Evolutionary conservation across 345 rosid genomes (phyloP), one percentile per base, ranked within the genome.

Genomic region (Clarkia xantiana): DNA sequence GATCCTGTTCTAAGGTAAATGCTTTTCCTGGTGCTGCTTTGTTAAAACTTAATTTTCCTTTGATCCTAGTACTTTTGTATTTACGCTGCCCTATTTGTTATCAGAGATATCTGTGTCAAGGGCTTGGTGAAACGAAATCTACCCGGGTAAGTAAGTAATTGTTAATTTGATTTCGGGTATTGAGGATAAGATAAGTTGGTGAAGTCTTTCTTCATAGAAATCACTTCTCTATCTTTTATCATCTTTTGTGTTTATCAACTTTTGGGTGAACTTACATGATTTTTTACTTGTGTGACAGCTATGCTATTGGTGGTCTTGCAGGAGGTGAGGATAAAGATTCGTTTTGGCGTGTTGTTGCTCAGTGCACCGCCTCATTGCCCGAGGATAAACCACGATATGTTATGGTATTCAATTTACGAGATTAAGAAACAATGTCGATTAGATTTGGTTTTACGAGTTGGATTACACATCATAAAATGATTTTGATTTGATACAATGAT

Each of bases 241-340:
- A 22, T 23, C 48, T 43, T 0, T 40, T 0, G 4, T n/a, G 0
- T 11, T 48, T 17, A 48, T 10, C 14, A 25, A 10, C 39, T 34
- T 49, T 49, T 14, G 19, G 52, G 44, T 29, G 55, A 41, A 49
- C 29, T 58, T 43, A 18, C 49, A 54, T 2, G n/a, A 10, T 29
- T 49, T 29, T 29, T 15, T 42, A 58, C 57, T 69, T 74, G 47
- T 71, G 54, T 62, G 65, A 72, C 78, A 84, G 94, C 67, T 84
- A 84, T 70, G 88, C 94, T 48, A 84, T 80, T 62, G 94, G 94
- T 65, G 94, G 94, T 63, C 94, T 84, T 68, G 55, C 88, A 58
- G 94, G 94, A 3, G 88, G 94, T 20, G 94, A 84, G 76, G 94
- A 84, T 49, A 80, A 84, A 68, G 89, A 84, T 65, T 80, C 89